Percentiles rank a stretch among this genome's conserved stretches.
These are phyloP conservation scores for Lodderomyces oxycetoniae DNA, from an alignment of 1,139 yeast genomes.

Conservation along the genomic window DNA sequence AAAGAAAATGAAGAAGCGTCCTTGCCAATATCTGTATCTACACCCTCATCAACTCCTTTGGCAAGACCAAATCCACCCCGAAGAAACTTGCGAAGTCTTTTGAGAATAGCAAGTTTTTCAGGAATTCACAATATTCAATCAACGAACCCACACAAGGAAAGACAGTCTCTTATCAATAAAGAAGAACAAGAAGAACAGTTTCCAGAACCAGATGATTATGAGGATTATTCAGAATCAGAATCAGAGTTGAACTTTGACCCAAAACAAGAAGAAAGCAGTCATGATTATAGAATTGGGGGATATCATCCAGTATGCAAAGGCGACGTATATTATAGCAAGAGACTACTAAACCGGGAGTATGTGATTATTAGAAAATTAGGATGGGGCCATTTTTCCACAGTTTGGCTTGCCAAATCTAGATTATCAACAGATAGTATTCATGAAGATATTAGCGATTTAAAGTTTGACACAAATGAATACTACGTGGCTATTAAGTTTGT, in stretches of 20 bases:
- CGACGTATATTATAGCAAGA: conserved; percentile 31
- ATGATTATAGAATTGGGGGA: conserved; percentile 39
- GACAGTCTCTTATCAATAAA: conserved; percentile 3
- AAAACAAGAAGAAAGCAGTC: conserved; percentile 34
- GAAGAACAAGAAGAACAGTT: conserved; percentile 1
- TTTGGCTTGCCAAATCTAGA: conserved; percentile 65
- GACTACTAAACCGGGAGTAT: conserved; percentile 22
- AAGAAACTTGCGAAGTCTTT: conserved; percentile 12
- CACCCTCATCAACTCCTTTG: conserved; percentile 1
- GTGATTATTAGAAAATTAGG: conserved; percentile 47
- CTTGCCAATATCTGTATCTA: background rate
- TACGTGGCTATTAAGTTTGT: conserved; percentile 44
- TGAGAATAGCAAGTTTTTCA: conserved; percentile 15
- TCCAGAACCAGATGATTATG: conserved; percentile 8
- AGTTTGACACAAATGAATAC: conserved; percentile 13
- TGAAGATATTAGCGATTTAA: conserved; percentile 8
- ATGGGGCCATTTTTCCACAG: conserved; percentile 91
- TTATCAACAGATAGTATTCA: conserved; percentile 15
- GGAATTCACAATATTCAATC: conserved; percentile 11
- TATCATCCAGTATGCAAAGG: conserved; percentile 41
- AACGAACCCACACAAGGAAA: conserved; percentile 12
- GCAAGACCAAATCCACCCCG: conserved; percentile 4
- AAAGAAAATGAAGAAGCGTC: background rate
- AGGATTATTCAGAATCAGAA: conserved; percentile 10
- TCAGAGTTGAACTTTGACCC: conserved; percentile 25